phyloP scores from a whole-genome alignment of 768 basidiomycete species.

The Myochromella boudieri region DNA sequence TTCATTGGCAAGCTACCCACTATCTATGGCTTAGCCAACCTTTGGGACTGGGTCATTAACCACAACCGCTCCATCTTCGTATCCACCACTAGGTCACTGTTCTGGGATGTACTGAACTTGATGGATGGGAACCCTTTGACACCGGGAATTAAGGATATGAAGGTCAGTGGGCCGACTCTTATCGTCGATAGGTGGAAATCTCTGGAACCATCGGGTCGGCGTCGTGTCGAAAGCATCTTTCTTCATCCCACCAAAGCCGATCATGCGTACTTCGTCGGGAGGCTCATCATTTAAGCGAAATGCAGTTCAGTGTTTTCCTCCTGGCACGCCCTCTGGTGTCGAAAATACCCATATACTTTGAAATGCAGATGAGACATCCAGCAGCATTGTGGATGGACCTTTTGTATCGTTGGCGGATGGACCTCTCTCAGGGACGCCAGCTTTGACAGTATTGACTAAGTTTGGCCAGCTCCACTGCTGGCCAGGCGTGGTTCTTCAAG shows the following conservation, averaged over 20 bases:
- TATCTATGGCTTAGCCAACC: not conserved
- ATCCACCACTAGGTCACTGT: not conserved
- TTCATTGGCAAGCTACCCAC: not conserved
- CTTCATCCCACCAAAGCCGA: not conserved
- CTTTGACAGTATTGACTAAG: not conserved
- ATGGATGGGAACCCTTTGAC: not conserved
- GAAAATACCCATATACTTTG: not conserved
- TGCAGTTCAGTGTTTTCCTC: not conserved
- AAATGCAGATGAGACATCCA: not conserved
- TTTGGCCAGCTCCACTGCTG: not conserved
- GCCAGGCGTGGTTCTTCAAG: not conserved
- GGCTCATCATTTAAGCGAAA: not conserved
- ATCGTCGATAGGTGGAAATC: not conserved
- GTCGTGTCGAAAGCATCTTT: not conserved
- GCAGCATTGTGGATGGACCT: not conserved
- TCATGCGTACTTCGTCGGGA: constrained; percentile 3
- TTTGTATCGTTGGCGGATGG: constrained; percentile 3
- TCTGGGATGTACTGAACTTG: not conserved
- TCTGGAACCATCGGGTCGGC: not conserved
- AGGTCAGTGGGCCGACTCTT: not conserved
- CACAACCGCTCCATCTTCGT: constrained; percentile 2
- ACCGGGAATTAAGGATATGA: not conserved
- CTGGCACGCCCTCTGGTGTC: not conserved
- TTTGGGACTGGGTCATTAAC: no score
- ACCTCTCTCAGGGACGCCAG: not conserved